phyloP scores from a whole-genome alignment of 2,329 filamentous ascomycete genomes.

The Penicillium sp. region DNA sequence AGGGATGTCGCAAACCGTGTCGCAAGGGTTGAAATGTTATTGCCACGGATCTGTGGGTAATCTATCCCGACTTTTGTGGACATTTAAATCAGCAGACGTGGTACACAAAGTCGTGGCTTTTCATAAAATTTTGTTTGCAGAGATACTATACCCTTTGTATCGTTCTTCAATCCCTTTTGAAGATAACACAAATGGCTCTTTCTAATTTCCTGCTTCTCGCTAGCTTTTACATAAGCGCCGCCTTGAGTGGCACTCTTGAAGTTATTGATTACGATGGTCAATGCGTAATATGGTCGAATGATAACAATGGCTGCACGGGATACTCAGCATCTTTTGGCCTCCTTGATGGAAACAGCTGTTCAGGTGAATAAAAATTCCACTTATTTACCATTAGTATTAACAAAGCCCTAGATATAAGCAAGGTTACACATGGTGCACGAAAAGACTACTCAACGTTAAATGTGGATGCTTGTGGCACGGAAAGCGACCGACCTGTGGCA shows the following conservation, averaged over 20 bases:
- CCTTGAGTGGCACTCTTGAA: background rate
- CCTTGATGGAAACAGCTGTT: background rate
- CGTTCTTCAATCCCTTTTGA: too few species aligned
- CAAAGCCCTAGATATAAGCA: background rate
- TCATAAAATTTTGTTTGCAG: too few species aligned
- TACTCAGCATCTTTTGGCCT: background rate
- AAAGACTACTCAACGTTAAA: background rate
- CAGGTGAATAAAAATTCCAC: background rate
- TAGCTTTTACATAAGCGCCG: too few species aligned
- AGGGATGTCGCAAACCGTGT: too few species aligned
- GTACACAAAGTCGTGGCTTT: too few species aligned
- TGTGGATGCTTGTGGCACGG: background rate
- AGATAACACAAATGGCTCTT: too few species aligned
- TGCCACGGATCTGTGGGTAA: too few species aligned
- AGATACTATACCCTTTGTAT: too few species aligned
- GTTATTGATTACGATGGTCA: constrained; percentile 1
- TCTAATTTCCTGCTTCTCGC: too few species aligned
- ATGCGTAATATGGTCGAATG: constrained; percentile 4
- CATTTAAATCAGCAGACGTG: too few species aligned
- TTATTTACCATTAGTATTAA: background rate
- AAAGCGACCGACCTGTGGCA: background rate
- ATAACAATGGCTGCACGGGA: constrained; percentile 2
- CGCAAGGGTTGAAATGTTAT: too few species aligned
- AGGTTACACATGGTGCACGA: background rate
- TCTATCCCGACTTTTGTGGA: too few species aligned